Evolutionary conservation across 768 basidiomycete genomes (phyloP).

Genomic region (Ramaria sp.): DNA sequence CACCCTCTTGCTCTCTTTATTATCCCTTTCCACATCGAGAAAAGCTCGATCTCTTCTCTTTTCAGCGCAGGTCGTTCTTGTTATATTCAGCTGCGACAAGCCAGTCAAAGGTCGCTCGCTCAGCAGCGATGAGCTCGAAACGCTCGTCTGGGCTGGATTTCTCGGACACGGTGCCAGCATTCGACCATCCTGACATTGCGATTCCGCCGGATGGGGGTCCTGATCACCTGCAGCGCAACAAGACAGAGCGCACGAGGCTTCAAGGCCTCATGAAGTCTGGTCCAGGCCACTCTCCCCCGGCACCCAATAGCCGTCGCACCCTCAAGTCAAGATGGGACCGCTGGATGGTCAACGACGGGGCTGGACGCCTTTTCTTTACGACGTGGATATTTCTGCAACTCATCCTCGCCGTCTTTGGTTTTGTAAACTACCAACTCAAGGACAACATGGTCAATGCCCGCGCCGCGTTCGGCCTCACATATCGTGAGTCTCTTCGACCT

Average conservation of each 20-base stretch:
- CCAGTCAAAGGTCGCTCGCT: too few species aligned
- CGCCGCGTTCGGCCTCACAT: constrained; percentile 61
- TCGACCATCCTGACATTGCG: constrained; percentile 38
- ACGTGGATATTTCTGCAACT: constrained; percentile 74
- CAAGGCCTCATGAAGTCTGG: constrained; percentile 71
- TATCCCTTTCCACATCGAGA: too few species aligned
- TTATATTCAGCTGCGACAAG: too few species aligned
- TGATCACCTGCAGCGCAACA: constrained; percentile 66
- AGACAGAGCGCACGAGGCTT: constrained; percentile 37
- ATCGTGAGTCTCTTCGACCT: constrained; percentile 36
- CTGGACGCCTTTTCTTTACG: constrained; percentile 63
- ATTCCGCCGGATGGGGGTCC: constrained; percentile 24
- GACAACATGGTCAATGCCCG: constrained; percentile 63
- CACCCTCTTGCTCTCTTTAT: too few species aligned
- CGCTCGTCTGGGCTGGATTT: constrained; percentile 43
- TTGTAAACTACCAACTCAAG: constrained; percentile 65
- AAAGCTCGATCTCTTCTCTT: too few species aligned
- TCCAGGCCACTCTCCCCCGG: constrained; percentile 22
- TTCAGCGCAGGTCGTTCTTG: too few species aligned
- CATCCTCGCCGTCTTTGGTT: constrained; percentile 65
- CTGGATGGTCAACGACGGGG: constrained; percentile 82
- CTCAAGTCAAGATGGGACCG: constrained; percentile 38
- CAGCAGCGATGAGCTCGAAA: constrained; percentile 20
- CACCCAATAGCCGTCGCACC: constrained; percentile 26
- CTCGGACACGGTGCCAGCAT: constrained; percentile 35